Evolutionary conservation across 371 early-diverging fungal genomes (phyloP), one percentile per base, ranked within the genome.

Genomic region (Mortierella sp.): DNA sequence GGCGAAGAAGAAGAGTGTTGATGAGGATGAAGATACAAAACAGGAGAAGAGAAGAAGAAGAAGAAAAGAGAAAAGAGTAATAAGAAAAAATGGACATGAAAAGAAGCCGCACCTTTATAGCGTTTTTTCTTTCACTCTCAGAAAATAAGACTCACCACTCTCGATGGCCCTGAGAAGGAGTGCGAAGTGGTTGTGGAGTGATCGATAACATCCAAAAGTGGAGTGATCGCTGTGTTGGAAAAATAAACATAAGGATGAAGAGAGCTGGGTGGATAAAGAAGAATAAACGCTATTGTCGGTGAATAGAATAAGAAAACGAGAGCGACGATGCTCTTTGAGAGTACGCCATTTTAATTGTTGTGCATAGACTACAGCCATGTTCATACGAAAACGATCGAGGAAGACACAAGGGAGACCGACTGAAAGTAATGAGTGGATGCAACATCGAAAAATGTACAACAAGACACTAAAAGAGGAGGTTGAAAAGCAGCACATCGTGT

Each of bases 201-300:
- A 31, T 57, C 11, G 26, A 52, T 21, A 52, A 52, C 16, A 57
- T 21, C 21, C 26, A 60, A 60, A 31, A 60, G 63, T 60, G 63
- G 63, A 60, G 63, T 60, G 63, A 60, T 60, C 63, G 63, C 63
- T 60, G 63, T 31, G 63, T 60, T 60, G 63, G 63, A 28, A 58
- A 60, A 60, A 60, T 31, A 60, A 60, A 31, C 63, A 60, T 60
- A 26, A 31, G 31, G 11, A 19, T 9, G n/a, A n/a, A n/a, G n/a
- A n/a, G n/a, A n/a, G n/a, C n/a, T n/a, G 60, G 28, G 28, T 8
- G 19, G 63, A 16, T 31, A 10, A 60, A 60, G 26, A 60, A 16
- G 63, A 26, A 57, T 57, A 57, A n/a, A 26, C 42, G 42, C 42
- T 38, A 5, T 38, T 38, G 42, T 38, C 42, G 42, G 42, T 38